A percentile compares a stretch with the other conserved stretches of the same genome.
These are phyloP conservation scores for Colletotrichum simmondsii DNA, from an alignment of 2,329 filamentous ascomycete species.

Conservation along the genomic window DNA sequence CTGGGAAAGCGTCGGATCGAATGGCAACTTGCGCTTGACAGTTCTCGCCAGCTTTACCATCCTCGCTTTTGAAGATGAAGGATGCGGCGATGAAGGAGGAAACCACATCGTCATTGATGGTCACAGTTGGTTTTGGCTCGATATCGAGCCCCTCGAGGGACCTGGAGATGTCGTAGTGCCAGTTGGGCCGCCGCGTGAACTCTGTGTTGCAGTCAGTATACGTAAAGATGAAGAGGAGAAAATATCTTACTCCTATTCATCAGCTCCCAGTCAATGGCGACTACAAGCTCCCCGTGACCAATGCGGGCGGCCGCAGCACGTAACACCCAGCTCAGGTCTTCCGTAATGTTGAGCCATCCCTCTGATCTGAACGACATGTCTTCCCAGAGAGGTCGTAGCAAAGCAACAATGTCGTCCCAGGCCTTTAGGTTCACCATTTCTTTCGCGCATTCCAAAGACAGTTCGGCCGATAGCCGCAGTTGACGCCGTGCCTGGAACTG, in stretches of 20 bases:
- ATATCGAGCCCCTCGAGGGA: conserved; percentile 62
- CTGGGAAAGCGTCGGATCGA: conserved; percentile 64
- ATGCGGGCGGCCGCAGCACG: conserved; percentile 65
- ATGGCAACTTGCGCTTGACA: conserved; percentile 69
- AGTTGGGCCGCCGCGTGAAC: conserved; percentile 64
- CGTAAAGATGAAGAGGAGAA: not conserved
- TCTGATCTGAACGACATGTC: conserved; percentile 66
- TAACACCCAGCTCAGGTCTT: conserved; percentile 71
- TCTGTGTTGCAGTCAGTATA: conserved; percentile 44
- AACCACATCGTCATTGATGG: conserved; percentile 60
- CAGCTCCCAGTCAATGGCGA: conserved; percentile 74
- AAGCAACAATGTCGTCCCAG: conserved; percentile 65
- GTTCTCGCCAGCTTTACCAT: conserved; percentile 70
- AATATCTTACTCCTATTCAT: conserved; percentile 64
- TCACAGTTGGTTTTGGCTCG: conserved; percentile 59
- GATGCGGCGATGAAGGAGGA: conserved; percentile 65
- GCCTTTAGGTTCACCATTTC: conserved; percentile 62
- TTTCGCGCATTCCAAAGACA: conserved; percentile 66
- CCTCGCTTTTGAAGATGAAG: conserved; percentile 68
- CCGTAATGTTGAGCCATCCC: conserved; percentile 68
- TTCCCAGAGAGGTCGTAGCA: conserved; percentile 69
- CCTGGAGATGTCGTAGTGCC: conserved; percentile 70
- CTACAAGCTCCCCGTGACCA: conserved; percentile 64
- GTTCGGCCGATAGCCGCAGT: conserved; percentile 62
- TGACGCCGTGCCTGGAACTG: conserved; percentile 68